phyloP scores from a whole-genome alignment of 805 yeast species.

The Hanseniaspora hatyaiensis region DNA sequence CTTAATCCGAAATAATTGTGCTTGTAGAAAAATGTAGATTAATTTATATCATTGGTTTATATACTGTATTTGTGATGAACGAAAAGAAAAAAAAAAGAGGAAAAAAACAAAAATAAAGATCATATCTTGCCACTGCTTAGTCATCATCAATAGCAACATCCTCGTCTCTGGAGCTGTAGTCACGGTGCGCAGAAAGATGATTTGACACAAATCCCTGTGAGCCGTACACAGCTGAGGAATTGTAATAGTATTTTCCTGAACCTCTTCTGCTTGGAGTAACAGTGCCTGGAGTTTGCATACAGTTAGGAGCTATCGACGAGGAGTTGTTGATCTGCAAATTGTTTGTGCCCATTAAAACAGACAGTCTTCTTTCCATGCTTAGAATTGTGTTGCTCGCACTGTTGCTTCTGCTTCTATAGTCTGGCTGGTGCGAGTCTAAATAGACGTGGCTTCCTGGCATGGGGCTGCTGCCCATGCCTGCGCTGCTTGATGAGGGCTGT shows the following conservation, averaged over 20 bases:
- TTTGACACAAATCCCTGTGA: not conserved
- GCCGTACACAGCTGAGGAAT: not conserved
- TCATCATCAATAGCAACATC: slow-evolving; percentile 14
- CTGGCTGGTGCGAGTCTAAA: not conserved
- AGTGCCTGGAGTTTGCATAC: not conserved
- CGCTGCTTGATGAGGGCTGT: slow-evolving; percentile 5
- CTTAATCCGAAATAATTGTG: too few species aligned
- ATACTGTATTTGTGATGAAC: too few species aligned
- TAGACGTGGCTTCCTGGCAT: not conserved
- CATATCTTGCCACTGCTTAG: not conserved
- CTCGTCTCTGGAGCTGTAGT: not conserved
- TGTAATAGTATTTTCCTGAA: slow-evolving; percentile 2
- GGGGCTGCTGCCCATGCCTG: not conserved
- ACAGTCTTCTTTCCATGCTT: slow-evolving; percentile 16
- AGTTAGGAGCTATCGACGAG: not conserved
- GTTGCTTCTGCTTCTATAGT: slow-evolving; percentile 12
- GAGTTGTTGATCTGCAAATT: not conserved
- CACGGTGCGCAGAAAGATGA: not conserved
- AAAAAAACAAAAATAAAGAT: not conserved
- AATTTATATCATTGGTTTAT: too few species aligned
- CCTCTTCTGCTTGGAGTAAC: slow-evolving; percentile 2
- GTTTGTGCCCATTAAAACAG: slow-evolving; percentile 6
- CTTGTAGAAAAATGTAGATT: too few species aligned
- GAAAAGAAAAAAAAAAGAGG: not conserved
- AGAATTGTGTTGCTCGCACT: slow-evolving; percentile 3